Base-by-base conservation (phyloP, 768 basidiomycete genomes). In the Lentinula detonsa region DNA sequence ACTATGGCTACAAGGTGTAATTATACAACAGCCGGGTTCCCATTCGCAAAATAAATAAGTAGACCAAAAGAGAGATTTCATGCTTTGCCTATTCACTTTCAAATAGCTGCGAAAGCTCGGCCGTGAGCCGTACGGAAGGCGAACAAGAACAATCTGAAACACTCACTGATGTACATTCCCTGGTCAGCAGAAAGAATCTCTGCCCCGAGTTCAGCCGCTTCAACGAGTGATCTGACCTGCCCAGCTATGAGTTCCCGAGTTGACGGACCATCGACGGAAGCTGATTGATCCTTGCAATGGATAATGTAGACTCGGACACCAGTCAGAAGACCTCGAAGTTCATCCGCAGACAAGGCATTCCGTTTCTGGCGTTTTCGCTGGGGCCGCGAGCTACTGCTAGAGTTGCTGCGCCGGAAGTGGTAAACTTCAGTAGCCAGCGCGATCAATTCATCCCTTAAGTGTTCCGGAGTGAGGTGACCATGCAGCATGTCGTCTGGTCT, bases 401-500 rank as follows among this genome's bases (percentile, higher is more conserved):
- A 65, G 4, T 73, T 76, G 15, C 74, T 69, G 46, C 63, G 61
- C 16, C 67, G 68, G 43, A 61, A 48, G 42, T 69, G 68, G n/a
- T 61, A 61, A 23, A 95, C 86, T 68, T 92, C 86, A 10, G 73
- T 74, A 4, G 92, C 91, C 51, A 96, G 82, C 1, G 74, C 73
- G 7, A 78, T 67, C 59, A 98, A 79, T 74, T 98, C 96, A 58
- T 84, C 80, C 2, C 82, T 81, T 35, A 98, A 75, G 65, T 91
- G 89, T 23, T 85, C 85, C 0, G 96, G 94, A 37, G 80, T 88
- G 11, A 98, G 80, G 66, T 98, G 96, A 0, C 96, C 96, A 71
- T 85, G 96, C 46, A 98, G 78, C 57, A 77, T 69, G 50, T 85
- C 81, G 64, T 85, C 80, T 16, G 81, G 77, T 61, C 95, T 80